Evolutionary conservation across 352 stramenopile genomes (phyloP).

Genomic region (Aphanomyces euteiches): DNA sequence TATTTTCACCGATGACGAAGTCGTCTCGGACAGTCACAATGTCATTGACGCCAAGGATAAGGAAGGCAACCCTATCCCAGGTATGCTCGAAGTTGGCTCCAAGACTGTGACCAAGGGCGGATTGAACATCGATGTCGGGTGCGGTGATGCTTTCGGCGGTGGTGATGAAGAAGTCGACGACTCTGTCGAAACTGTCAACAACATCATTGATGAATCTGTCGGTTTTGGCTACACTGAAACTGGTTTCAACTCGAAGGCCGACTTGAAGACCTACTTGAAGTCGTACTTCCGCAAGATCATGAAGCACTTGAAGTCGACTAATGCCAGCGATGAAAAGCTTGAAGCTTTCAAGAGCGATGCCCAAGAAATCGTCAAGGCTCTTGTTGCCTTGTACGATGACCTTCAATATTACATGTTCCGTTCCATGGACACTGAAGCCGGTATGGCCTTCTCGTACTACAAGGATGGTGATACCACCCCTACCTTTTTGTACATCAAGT

Average conservation of each 20-base stretch:
- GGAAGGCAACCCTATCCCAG: conserved; percentile 49
- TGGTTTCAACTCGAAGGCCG: conserved; percentile 56
- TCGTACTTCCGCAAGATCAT: conserved; percentile 65
- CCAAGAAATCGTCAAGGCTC: conserved; percentile 65
- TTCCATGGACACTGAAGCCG: conserved; percentile 56
- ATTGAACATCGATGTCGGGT: conserved; percentile 57
- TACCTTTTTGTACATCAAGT: conserved; percentile 65
- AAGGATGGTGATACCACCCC: conserved; percentile 50
- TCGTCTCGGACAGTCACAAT: conserved; percentile 63
- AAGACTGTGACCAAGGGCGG: conserved; percentile 51
- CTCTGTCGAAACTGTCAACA: conserved; percentile 63
- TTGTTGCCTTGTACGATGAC: conserved; percentile 58
- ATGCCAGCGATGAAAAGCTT: conserved; percentile 45
- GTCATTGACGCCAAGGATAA: conserved; percentile 46
- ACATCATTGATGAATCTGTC: conserved; percentile 52
- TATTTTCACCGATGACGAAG: conserved; percentile 64
- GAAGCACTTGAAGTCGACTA: conserved; percentile 54
- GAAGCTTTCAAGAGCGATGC: conserved; percentile 55
- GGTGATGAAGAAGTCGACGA: conserved; percentile 44
- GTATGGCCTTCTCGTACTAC: conserved; percentile 63
- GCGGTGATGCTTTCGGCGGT: conserved; percentile 55
- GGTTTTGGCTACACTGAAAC: conserved; percentile 62
- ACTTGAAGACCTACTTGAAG: conserved; percentile 71
- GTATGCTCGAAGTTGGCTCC: conserved; percentile 57
- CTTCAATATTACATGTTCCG: conserved; percentile 72